A percentile compares a stretch with the other conserved stretches of the same genome.
phyloP scores from a whole-genome alignment of 2,329 filamentous ascomycete genomes.

The Lojkania enalia region DNA sequence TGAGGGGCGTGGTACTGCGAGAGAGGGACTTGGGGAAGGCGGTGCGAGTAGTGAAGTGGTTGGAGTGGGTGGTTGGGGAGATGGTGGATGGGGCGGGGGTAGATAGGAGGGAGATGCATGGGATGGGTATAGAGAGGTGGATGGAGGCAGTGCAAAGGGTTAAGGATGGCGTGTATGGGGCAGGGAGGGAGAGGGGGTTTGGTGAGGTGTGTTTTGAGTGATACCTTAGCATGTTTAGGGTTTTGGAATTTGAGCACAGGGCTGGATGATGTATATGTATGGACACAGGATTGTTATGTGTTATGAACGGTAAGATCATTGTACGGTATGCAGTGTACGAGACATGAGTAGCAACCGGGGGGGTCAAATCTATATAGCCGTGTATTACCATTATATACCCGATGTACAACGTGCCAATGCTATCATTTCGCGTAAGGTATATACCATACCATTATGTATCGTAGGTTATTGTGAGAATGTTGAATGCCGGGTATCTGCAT shows the following conservation, averaged over 20 bases:
- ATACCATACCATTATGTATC: no score
- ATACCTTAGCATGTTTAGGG: neutral
- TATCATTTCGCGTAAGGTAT: neutral
- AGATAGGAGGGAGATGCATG: constrained; percentile 9
- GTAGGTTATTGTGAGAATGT: no score
- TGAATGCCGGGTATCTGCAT: no score
- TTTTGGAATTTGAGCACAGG: constrained; percentile 1
- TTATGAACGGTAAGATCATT: no score
- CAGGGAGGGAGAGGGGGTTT: constrained; percentile 50
- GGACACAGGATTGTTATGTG: no score
- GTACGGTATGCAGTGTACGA: no score
- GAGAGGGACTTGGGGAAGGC: constrained; percentile 81
- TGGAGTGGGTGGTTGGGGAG: constrained; percentile 46
- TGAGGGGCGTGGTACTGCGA: constrained; percentile 70
- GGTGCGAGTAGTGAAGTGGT: constrained; percentile 69
- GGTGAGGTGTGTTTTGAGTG: constrained; percentile 44
- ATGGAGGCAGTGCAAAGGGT: constrained; percentile 44
- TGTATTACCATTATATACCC: constrained; percentile 13
- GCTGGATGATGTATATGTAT: no score
- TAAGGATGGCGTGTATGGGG: constrained; percentile 47
- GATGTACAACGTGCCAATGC: neutral
- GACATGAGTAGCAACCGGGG: no score
- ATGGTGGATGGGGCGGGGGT: constrained; percentile 20
- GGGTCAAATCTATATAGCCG: no score
- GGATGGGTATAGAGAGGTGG: constrained; percentile 36